phyloP scores from a whole-genome alignment of 345 rosid species.

The Xanthoceras sorbifolium region DNA sequence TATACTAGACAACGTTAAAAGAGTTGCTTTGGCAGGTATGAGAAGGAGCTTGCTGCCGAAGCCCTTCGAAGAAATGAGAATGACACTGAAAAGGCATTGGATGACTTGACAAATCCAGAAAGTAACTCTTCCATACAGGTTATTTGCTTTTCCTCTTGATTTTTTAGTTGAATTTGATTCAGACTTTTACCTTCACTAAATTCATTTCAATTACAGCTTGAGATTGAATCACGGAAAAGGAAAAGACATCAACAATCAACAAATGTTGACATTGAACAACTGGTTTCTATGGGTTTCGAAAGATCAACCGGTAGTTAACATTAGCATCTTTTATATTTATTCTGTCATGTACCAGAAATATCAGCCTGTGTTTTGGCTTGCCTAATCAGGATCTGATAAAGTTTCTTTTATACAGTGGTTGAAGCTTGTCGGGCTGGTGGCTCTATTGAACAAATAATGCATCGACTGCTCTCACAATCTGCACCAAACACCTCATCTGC shows the following conservation, averaged over 20 bases:
- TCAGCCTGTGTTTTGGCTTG: not conserved
- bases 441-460: constrained; percentile 50
- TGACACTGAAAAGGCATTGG: constrained; percentile 75
- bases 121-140: constrained; percentile 71
- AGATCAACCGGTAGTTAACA: constrained; percentile 57
- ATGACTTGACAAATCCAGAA: constrained; percentile 80
- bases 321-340: not conserved
- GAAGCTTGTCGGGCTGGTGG: constrained; percentile 59
- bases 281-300: constrained; percentile 92
- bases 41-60: constrained; percentile 83
- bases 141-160: constrained; percentile 5
- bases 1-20: not conserved
- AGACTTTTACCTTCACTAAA: not conserved
- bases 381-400: not conserved
- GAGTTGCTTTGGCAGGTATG: constrained; percentile 59
- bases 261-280: constrained; percentile 46
- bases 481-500: constrained; percentile 23
- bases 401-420: constrained; percentile 45
- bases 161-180: not conserved
- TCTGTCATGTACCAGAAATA: not conserved
- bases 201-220: constrained; percentile 41
- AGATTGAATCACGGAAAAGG: constrained; percentile 72
- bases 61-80: constrained; percentile 90
- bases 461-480: constrained; percentile 44
- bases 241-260: constrained; percentile 49